Percentiles rank a stretch among this genome's conserved stretches.
phyloP scores from a whole-genome alignment of 306 rosid genomes.

The Oemleria cerasiformis region DNA sequence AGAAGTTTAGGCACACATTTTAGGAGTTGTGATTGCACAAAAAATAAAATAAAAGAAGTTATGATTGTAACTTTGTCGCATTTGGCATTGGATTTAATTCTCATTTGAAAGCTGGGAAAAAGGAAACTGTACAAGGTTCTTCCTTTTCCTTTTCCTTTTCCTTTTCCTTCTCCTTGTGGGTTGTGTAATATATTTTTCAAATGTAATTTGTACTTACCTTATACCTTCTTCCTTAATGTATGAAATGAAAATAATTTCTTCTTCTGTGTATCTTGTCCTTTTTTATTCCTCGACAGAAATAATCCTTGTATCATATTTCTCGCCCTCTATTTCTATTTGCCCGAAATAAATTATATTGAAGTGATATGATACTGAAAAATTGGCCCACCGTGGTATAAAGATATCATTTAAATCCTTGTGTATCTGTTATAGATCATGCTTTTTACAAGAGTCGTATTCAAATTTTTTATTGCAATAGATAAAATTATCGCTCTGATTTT shows the following conservation, averaged over 20 bases:
- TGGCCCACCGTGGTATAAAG: no score
- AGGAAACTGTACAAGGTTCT: constrained; percentile 41
- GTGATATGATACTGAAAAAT: no score
- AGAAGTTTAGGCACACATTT: constrained; percentile 28
- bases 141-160: constrained; percentile 34
- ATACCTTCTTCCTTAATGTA: constrained; percentile 41
- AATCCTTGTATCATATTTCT: no score
- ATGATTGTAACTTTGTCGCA: constrained; percentile 45
- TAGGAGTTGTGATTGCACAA: constrained; percentile 37
- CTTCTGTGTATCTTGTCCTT: background rate
- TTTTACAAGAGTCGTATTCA: no score
- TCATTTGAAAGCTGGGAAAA: constrained; percentile 22
- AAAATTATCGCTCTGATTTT: no score
- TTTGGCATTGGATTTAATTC: constrained; percentile 39
- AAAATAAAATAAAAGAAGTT: constrained; percentile 27
- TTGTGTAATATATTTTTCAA: constrained; percentile 26
- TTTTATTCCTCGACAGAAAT: no score
- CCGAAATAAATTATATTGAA: no score
- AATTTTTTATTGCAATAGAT: no score
- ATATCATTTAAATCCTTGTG: no score
- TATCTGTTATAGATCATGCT: no score
- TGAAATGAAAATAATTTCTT: background rate
- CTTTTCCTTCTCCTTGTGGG: constrained; percentile 11
- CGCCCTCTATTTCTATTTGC: no score
- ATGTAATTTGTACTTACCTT: constrained; percentile 36